Percentiles rank a stretch among this genome's conserved stretches.
Conservation (phyloP, 371 early-diverging fungal species). For the Rhizopus microsporus region DNA sequence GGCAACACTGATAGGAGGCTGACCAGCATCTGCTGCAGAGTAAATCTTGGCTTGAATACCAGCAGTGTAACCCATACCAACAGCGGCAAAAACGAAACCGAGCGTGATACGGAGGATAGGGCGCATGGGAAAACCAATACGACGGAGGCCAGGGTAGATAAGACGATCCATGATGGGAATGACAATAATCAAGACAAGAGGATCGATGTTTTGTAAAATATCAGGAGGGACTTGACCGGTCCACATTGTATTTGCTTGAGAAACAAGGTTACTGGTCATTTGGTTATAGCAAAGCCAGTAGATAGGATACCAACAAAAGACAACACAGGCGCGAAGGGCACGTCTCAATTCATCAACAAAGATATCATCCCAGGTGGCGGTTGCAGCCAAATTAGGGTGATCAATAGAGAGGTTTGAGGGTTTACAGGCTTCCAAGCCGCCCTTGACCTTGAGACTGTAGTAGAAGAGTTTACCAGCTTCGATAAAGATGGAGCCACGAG, state of each 20-base stretch:
- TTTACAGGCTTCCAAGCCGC: conserved; percentile 40
- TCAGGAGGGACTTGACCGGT: conserved; percentile 66
- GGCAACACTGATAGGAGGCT: conserved; percentile 60
- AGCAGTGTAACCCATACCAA: conserved; percentile 72
- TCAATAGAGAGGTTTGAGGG: conserved; percentile 31
- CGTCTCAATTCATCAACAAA: conserved; percentile 74
- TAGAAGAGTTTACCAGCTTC: conserved; percentile 37
- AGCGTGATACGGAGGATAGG: conserved; percentile 72
- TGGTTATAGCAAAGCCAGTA: conserved; percentile 82
- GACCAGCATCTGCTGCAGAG: conserved; percentile 5
- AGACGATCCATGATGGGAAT: conserved; percentile 74
- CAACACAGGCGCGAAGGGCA: conserved; percentile 67
- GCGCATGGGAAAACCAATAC: conserved; percentile 61
- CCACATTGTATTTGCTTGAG: conserved; percentile 71
- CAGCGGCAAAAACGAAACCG: conserved; percentile 67
- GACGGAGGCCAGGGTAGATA: conserved; percentile 68
- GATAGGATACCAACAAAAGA: conserved; percentile 73
- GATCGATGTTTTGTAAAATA: conserved; percentile 66
- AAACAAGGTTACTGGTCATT: conserved; percentile 76
- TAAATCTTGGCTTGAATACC: conserved; percentile 73
- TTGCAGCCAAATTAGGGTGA: conserved; percentile 37
- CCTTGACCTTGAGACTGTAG: conserved; percentile 29
- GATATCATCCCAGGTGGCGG: conserved; percentile 65
- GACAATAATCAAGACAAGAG: conserved; percentile 65
- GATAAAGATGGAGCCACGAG: conserved; percentile 59